Evolutionary conservation across 768 basidiomycete species (phyloP), one percentile per base, ranked within the genome.

Genomic region (Pholiota conissans): DNA sequence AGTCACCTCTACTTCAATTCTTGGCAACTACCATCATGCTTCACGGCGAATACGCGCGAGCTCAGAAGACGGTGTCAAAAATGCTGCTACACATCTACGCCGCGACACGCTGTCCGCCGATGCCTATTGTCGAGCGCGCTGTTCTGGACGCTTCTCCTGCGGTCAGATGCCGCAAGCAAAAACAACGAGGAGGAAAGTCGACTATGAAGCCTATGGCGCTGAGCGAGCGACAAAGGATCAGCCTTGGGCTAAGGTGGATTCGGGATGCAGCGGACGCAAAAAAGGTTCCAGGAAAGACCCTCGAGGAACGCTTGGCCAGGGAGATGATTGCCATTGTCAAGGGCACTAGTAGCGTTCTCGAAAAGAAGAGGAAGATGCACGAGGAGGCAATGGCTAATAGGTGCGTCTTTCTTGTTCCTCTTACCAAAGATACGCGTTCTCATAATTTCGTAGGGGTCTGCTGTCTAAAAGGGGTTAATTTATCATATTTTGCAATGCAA

Each of bases 101-200:
- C 9, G 75, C 89, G 57, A 95, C 93, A 14, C 80, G 86, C 53
- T 82, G 85, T 6, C 84, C 87, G n/a, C 90, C 94, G 0, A 75
- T 93, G 30, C 91, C 91, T 16, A 83, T 96, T 61, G 74, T 97
- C 3, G 85, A 86, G 35, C 71, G 86, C 65, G 95, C 94, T 0
- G 74, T 97, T 50, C 66, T 81, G 22, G 67, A 79, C 2, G 86
- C 84, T 1, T 80, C 91, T 3, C 95, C 95, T 1, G 83, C 86
- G 0, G 84, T 95, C 26, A 79, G 85, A 24, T 76, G 76, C 5
- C 67, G 84, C 58, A 83, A 80, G 27, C 80, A 84, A 62, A 83
- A 83, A 52, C 77, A 77, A 47, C 84, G 84, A 2, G 82, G 85
- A 16, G 83, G 85, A 6, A 94, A 94, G 73, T 79, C 74, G n/a